Evolutionary conservation across 768 basidiomycete genomes (phyloP), one percentile per base, ranked within the genome.

Genomic region (Pleurotus tuber-regium): DNA sequence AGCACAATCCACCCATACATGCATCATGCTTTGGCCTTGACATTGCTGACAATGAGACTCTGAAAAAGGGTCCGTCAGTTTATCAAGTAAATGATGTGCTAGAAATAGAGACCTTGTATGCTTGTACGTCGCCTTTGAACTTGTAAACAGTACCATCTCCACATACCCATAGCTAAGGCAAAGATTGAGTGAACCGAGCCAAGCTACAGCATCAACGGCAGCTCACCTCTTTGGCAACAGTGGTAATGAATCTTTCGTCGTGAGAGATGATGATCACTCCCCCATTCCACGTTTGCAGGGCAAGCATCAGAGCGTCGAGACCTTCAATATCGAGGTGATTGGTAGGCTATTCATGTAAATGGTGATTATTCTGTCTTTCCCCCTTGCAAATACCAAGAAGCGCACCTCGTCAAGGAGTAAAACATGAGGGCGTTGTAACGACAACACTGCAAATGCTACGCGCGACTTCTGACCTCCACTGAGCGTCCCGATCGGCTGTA

Each of bases 251-350:
- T 44, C 92, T 75, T 64, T 96, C 93, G 76, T 98, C 95, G 80
- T 97, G 95, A 55, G 90, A 93, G 59, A 94, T 92, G 57, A 93
- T 75, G 56, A 96, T 94, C 5, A 95, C 91, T 25, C 92, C 92
- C 7, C 93, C 93, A 58, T 92, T 92, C 89, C 88, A 95, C 9
- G 72, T 70, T 54, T 77, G 73, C 55, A 91, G 62, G 4, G 92
- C 97, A 3, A 77, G 67, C 87, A 98, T 97, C 47, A 98, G 74
- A 1, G 94, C 97, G 63, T 99, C 97, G 47, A 98, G 78, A 80
- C 96, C 96, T 84, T 92, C 91, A 54, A 95, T 92, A 87, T 96
- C 94, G 63, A 95, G 74, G 70, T 96, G 95, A 76, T 96, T 96
- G 60, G 92, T 93, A 51, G 93, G 93, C 87, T 88, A 57, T 21